Evolutionary conservation across 2,329 filamentous ascomycete species (phyloP).

Genomic region (Talaromyces sp.): DNA sequence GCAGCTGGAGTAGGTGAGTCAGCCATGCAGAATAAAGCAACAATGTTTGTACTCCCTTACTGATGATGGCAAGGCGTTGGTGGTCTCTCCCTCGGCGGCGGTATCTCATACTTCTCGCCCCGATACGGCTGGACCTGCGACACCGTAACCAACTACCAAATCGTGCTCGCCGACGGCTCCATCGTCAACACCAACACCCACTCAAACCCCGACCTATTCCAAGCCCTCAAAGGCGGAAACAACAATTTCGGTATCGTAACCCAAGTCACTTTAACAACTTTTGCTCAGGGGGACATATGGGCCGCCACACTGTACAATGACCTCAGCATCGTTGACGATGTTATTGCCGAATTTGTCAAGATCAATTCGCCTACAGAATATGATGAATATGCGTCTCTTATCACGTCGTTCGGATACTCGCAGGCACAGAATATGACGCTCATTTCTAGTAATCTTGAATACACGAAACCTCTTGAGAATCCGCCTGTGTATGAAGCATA

Average conservation of each 20-base stretch:
- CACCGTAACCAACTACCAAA: conserved; percentile 12
- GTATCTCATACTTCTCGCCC: conserved; percentile 10
- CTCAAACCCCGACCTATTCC: conserved; percentile 6
- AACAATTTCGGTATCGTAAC: conserved; percentile 17
- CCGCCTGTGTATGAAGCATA: conserved; percentile 10
- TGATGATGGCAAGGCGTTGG: conserved; percentile 11
- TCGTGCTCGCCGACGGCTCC: conserved; percentile 5
- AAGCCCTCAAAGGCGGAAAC: conserved; percentile 11
- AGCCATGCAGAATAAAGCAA: too few species aligned
- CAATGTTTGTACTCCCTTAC: too few species aligned
- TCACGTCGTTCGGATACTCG: neutral
- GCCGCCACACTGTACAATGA: conserved; percentile 1
- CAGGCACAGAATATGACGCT: neutral
- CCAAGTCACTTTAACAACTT: conserved; percentile 2
- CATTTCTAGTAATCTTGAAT: conserved; percentile 11
- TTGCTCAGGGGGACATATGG: conserved; percentile 6
- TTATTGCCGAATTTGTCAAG: conserved; percentile 5
- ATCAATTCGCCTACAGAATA: conserved; percentile 1
- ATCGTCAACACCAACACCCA: conserved; percentile 10
- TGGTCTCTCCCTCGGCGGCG: conserved; percentile 12
- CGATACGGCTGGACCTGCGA: conserved; percentile 8
- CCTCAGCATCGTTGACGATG: neutral
- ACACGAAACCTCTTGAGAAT: conserved; percentile 15
- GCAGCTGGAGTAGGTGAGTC: conserved; percentile 3
- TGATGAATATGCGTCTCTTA: conserved; percentile 10